Conservation (phyloP, 352 stramenopile genomes). For the Plasmopara muralis region DNA sequence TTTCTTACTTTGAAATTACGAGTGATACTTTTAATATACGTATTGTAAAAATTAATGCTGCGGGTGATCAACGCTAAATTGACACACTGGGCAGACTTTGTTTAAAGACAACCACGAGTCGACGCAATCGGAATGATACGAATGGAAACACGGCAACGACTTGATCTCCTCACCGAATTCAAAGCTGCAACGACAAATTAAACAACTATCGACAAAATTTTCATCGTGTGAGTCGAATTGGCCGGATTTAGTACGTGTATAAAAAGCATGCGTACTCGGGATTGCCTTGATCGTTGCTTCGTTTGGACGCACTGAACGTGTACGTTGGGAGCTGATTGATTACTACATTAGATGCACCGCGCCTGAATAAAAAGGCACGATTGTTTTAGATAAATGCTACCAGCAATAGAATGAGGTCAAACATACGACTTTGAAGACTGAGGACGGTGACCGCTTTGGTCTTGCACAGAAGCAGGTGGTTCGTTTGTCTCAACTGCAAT, state of each 20-base stretch:
- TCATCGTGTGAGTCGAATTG: not conserved
- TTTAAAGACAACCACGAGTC: slow-evolving; percentile 90
- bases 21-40: not conserved
- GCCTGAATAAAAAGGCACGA: slow-evolving; percentile 25
- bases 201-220: slow-evolving; percentile 50
- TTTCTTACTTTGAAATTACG: slow-evolving; percentile 4
- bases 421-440: slow-evolving; percentile 22
- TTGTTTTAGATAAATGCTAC: too few species aligned
- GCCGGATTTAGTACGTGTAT: not conserved
- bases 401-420: too few species aligned
- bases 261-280: slow-evolving; percentile 43
- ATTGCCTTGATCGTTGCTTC: slow-evolving; percentile 28
- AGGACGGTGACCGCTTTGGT: slow-evolving; percentile 16
- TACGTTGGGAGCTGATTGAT: slow-evolving; percentile 82
- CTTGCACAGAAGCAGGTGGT: slow-evolving; percentile 20
- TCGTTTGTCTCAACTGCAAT: slow-evolving; percentile 35
- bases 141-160: slow-evolving; percentile 91
- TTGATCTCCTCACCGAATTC: slow-evolving; percentile 88
- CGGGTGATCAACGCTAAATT: slow-evolving; percentile 72
- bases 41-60: slow-evolving; percentile 11
- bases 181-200: slow-evolving; percentile 91
- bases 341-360: slow-evolving; percentile 47
- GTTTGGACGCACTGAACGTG: slow-evolving; percentile 54
- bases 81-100: slow-evolving; percentile 87
- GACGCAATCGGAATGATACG: slow-evolving; percentile 91